Evolutionary conservation across 805 yeast genomes (phyloP), one percentile per base, ranked within the genome.

Genomic region (Lachancea dasiensis): DNA sequence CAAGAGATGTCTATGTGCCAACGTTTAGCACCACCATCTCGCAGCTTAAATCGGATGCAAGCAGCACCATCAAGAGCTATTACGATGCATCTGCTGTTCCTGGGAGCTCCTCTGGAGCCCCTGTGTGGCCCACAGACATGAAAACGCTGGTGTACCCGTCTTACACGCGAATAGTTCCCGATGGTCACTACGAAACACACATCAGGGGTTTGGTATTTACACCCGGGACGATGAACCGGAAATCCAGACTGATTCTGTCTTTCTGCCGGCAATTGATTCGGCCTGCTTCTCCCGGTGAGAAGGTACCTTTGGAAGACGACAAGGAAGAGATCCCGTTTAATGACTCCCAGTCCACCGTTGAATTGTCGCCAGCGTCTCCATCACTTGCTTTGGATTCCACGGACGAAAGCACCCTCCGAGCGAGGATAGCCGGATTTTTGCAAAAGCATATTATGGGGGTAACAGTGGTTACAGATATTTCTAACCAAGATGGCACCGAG

Each of bases 181-280:
- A 54, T 11, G 51, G 51, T 6, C 67, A 65, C 36, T 75, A 66
- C 45, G 72, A 72, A 27, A 73, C 81, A 2, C 76, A 77, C 24
- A 75, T 89, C 3, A 69, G 84, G 30, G 95, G 96, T 5, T 75
- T 83, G 72, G 69, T 75, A 8, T 70, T 52, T 37, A 68, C 83
- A 28, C 86, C 87, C 0, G 94, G 94, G 1, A 65, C 72, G 6
- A 72, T 77, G 68, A 72, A 74, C 21, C 67, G 94, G 28, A 86
- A 81, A 51, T 86, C 86, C 58, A 65, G 79, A 41, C 56, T 89
- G 30, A 65, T 89, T 22, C 56, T 82, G 16, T 70, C 86, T 0
- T 60, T 86, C 30, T 85, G 86, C 3, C 75, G 75, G 43, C 86
- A 84, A 56, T 64, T 48, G 39, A 25, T 41, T 6, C 37, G 45